These are phyloP conservation scores for Diutina sp. DNA, from an alignment of 1,139 yeast genomes.

Conservation along the genomic window DNA sequence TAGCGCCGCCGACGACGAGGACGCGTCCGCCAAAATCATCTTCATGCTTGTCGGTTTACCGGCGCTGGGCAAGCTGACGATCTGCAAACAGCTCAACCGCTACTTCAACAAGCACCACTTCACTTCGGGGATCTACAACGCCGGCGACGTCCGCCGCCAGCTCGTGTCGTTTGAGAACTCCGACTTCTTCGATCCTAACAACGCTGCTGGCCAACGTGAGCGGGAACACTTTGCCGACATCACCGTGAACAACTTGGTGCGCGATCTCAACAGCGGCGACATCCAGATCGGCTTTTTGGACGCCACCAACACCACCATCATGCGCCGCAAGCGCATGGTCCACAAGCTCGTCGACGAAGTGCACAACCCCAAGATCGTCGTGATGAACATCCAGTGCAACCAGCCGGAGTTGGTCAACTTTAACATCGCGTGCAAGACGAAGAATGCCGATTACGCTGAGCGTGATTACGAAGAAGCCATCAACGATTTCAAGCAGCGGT, in stretches of 20 bases:
- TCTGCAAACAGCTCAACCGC: constrained; percentile 37
- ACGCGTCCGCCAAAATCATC: constrained; percentile 9
- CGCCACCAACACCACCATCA: constrained; percentile 43
- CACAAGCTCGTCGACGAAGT: constrained; percentile 6
- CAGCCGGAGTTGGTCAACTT: constrained; percentile 10
- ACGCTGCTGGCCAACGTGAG: constrained; percentile 26
- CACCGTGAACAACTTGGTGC: constrained; percentile 37
- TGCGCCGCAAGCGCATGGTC: constrained; percentile 36
- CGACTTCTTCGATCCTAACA: constrained; percentile 43
- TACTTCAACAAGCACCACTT: constrained; percentile 17
- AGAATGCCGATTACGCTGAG: constrained; percentile 39
- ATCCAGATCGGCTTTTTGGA: constrained; percentile 55
- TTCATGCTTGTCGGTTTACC: constrained; percentile 56
- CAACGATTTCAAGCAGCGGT: constrained; percentile 46
- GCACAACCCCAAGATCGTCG: constrained; percentile 7
- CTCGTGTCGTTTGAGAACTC: constrained; percentile 25
- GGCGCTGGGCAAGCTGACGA: constrained; percentile 59
- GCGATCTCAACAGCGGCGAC: constrained; percentile 26
- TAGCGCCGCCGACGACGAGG: background rate
- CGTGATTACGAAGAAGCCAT: constrained; percentile 37
- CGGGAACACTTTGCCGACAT: constrained; percentile 50
- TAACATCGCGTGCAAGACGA: constrained; percentile 37
- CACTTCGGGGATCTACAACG: constrained; percentile 19
- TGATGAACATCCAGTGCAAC: constrained; percentile 10
- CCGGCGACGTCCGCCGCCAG: constrained; percentile 14